phyloP scores from a whole-genome alignment of 495 filamentous ascomycete species.

The Talaromyces wortmannii region DNA sequence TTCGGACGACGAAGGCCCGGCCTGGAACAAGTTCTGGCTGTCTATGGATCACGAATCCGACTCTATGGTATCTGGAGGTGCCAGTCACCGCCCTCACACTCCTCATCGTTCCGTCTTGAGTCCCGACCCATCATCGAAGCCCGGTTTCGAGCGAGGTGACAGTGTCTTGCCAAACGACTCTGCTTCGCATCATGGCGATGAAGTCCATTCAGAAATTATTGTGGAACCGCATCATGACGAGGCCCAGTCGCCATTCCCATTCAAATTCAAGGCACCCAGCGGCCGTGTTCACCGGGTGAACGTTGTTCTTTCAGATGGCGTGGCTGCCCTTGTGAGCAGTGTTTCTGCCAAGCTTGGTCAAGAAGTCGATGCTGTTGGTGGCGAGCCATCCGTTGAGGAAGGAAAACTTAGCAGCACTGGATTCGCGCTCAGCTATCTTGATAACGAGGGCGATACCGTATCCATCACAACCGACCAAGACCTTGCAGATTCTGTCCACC shows the following conservation, averaged over 20 bases:
- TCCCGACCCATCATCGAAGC: constrained; percentile 58
- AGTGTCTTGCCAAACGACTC: constrained; percentile 90
- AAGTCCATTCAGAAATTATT: constrained; percentile 58
- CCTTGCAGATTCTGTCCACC: constrained; percentile 79
- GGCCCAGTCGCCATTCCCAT: constrained; percentile 77
- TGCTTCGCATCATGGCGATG: constrained; percentile 82
- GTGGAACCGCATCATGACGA: constrained; percentile 41
- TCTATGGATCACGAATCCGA: constrained; percentile 95
- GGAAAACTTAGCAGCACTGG: constrained; percentile 74
- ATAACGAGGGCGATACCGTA: constrained; percentile 96
- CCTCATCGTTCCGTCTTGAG: constrained; percentile 66
- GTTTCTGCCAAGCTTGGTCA: constrained; percentile 80
- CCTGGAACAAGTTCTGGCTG: constrained; percentile 99
- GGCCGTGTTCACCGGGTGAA: constrained; percentile 92
- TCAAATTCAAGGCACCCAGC: constrained; percentile 99
- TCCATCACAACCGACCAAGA: constrained; percentile 96
- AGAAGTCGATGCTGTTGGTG: constrained; percentile 85
- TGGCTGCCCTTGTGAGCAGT: constrained; percentile 70
- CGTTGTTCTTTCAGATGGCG: constrained; percentile 69
- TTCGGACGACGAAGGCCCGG: constrained; percentile 84
- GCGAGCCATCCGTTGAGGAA: constrained; percentile 63
- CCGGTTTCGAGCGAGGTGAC: constrained; percentile 58
- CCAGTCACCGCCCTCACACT: constrained; percentile 55
- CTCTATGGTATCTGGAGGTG: constrained; percentile 90
- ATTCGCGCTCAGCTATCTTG: constrained; percentile 91